Evolutionary conservation across 768 basidiomycete genomes (phyloP).

Genomic region (Suillus subluteus): DNA sequence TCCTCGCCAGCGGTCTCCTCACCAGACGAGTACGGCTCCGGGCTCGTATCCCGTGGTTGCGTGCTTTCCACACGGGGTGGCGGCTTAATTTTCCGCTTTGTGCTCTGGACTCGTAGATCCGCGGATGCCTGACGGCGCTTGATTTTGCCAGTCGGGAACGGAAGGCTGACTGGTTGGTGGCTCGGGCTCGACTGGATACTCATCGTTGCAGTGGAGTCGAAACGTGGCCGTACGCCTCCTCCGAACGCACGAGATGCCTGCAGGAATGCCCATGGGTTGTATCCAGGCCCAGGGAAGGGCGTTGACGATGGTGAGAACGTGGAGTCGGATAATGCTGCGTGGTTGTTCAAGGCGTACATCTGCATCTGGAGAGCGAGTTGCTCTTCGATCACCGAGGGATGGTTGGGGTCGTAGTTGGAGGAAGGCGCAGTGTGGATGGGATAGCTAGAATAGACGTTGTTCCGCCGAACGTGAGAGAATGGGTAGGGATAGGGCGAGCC

Average conservation of each 20-base stretch:
- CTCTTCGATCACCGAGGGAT: constrained; percentile 59
- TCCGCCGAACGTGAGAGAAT: constrained; percentile 71
- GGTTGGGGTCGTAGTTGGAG: constrained; percentile 44
- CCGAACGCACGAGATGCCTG: constrained; percentile 57
- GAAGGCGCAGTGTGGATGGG: constrained; percentile 46
- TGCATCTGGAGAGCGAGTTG: constrained; percentile 80
- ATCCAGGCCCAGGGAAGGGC: constrained; percentile 66
- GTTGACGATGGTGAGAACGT: constrained; percentile 78
- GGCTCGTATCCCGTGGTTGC: constrained; percentile 80
- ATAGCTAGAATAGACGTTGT: constrained; percentile 42
- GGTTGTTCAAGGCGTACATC: constrained; percentile 74
- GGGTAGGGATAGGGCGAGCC: constrained; percentile 85
- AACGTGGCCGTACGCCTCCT: constrained; percentile 35
- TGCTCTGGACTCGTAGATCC: constrained; percentile 34
- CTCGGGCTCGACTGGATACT: constrained; percentile 56
- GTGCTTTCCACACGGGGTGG: constrained; percentile 84
- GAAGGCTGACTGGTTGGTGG: constrained; percentile 43
- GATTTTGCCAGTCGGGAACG: constrained; percentile 50
- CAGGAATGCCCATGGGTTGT: constrained; percentile 75
- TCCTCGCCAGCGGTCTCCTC: constrained; percentile 82
- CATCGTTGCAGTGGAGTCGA: constrained; percentile 41
- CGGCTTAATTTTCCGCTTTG: constrained; percentile 51
- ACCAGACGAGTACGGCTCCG: constrained; percentile 73
- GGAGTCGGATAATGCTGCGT: constrained; percentile 65
- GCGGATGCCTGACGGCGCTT: constrained; percentile 47